Percentiles rank a stretch among this genome's conserved stretches.
These are phyloP conservation scores for Silene uniflora DNA, from an alignment of 148 eudicot species.

Conservation along the genomic window DNA sequence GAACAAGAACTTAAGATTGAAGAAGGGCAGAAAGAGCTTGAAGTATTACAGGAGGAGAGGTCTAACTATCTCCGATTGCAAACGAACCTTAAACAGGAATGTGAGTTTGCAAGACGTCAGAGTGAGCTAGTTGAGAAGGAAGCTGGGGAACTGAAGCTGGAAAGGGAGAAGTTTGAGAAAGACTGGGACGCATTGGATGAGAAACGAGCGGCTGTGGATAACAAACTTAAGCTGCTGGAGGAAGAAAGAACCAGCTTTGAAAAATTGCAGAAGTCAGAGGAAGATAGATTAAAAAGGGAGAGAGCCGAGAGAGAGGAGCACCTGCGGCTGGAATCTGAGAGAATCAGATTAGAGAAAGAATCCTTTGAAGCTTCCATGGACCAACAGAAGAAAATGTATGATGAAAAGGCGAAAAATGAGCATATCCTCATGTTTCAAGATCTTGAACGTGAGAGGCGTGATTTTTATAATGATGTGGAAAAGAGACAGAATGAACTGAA, in stretches of 20 bases:
- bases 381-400: conserved; percentile 48
- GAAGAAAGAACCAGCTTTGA: conserved; percentile 51
- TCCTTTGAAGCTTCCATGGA: conserved; percentile 68
- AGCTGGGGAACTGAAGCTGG: conserved; percentile 59
- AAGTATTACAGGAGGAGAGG: conserved; percentile 46
- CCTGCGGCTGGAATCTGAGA: conserved; percentile 45
- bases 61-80: conserved; percentile 54
- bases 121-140: conserved; percentile 58
- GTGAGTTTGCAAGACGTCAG: conserved; percentile 56
- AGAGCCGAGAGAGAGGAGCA: conserved; percentile 45
- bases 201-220: conserved; percentile 43
- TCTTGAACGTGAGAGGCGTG: conserved; percentile 51
- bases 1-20: conserved; percentile 45
- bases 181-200: conserved; percentile 93
- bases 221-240: conserved; percentile 35
- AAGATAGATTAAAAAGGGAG: conserved; percentile 54
- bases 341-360: conserved; percentile 54
- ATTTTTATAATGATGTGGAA: conserved; percentile 51
- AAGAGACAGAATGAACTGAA: conserved; percentile 54
- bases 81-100: conserved; percentile 59
- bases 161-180: conserved; percentile 69
- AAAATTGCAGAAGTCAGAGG: conserved; percentile 41
- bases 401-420: conserved; percentile 49
- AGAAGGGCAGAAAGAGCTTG: conserved; percentile 55
- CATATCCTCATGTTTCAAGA: conserved; percentile 47